Base-by-base conservation (phyloP, 2,329 filamentous ascomycete genomes). In the Epichloe gansuensis region DNA sequence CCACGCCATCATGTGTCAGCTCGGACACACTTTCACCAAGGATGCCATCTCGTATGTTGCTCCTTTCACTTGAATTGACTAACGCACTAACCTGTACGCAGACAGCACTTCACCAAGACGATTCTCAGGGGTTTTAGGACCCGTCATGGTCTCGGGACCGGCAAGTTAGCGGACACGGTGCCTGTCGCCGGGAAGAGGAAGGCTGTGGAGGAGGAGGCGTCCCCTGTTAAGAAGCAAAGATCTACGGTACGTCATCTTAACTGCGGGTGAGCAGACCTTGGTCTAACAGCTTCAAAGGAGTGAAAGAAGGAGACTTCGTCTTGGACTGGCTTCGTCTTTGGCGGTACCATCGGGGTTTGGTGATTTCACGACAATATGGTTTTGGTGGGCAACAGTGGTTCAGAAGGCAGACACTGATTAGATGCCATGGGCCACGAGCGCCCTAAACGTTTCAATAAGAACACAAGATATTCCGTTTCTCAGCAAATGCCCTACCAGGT, bases 61-160 rank as follows among this genome's bases (percentile, higher is more conserved):
- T 23, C 7, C 15, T 11, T n/a, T 44, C 28, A 3, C 28, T 28
- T 13, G 13, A 11, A 35, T 3, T 23, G 15, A n/a, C 7, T 28
- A 8, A 38, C 11, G 43, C 23, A 9, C n/a, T 15, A 7, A 39
- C 34, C 37, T 15, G n/a, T 17, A 12, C 48, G 17, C 31, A 72
- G 69, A 2, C 69, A 72, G 57, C 69, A 68, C 46, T 71, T 68
- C 57, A 63, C 61, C 57, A 72, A 72, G 57, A 55, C 57, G 21
- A 65, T 72, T 56, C 58, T 70, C 55, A 65, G 62, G 39, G 61
- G 67, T 6, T 69, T 68, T 59, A 65, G 63, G 41, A 50, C 48
- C 17, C 65, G 65, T 12, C 58, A 62, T 50, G 60, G 58, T 39
- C 51, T 54, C 17, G 53, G 46, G 1, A 6, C 46, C 13, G 28